Evolutionary conservation across 1,284 basidiomycete species (phyloP).

Genomic region (Trametes hirsuta): DNA sequence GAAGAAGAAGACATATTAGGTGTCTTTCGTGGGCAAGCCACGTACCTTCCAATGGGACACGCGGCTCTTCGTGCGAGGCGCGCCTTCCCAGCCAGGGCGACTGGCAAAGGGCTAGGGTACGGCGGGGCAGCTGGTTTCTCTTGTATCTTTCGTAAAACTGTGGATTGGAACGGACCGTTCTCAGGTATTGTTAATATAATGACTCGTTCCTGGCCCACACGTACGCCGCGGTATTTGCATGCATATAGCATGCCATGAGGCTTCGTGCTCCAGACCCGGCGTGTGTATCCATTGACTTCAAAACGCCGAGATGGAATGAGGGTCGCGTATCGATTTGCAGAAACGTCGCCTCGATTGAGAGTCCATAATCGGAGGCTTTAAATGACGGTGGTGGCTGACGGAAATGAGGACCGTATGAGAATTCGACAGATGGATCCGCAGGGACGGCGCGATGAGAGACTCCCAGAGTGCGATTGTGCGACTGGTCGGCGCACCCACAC

Average conservation of each 20-base stretch:
- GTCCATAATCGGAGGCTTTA: not conserved
- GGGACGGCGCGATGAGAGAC: not conserved
- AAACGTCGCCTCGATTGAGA: not conserved
- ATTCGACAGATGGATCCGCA: constrained; percentile 8
- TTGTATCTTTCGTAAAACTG: constrained; percentile 23
- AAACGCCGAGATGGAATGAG: not conserved
- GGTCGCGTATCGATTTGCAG: not conserved
- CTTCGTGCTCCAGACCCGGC: not conserved
- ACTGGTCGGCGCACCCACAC: not conserved
- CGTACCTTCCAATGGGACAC: not conserved
- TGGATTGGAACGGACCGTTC: constrained; percentile 18
- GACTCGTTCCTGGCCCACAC: constrained; percentile 6
- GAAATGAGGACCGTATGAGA: constrained; percentile 3
- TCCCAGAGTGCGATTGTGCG: not conserved
- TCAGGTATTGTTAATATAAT: constrained; percentile 22
- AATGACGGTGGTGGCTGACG: not conserved
- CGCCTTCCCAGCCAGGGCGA: constrained; percentile 1
- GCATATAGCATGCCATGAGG: not conserved
- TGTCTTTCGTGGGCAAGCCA: constrained; percentile 3
- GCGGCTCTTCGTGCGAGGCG: constrained; percentile 3
- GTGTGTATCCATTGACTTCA: not conserved
- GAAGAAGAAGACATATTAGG: constrained; percentile 93
- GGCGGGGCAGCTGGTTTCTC: constrained; percentile 22
- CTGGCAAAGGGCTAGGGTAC: constrained; percentile 12
- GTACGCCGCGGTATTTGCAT: not conserved